Evolutionary conservation across 768 basidiomycete genomes (phyloP).

Genomic region (Pisolithus tinctorius): DNA sequence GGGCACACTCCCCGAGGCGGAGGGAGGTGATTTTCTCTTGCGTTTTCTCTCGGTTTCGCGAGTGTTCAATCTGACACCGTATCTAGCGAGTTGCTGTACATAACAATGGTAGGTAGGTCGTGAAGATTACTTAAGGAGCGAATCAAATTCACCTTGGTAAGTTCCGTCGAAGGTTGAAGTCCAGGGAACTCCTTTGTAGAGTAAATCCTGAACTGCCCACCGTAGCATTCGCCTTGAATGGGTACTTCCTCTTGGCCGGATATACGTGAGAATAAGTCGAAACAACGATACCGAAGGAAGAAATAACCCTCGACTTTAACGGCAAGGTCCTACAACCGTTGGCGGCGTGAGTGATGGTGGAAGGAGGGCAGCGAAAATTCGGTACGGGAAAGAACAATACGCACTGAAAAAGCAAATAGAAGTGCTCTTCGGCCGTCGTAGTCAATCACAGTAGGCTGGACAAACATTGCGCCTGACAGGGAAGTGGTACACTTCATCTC

Average conservation of each 20-base stretch:
- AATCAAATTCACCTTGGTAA: conserved; percentile 47
- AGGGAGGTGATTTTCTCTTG: conserved; percentile 21
- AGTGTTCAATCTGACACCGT: conserved; percentile 31
- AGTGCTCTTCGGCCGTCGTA: conserved; percentile 45
- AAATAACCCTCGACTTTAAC: conserved; percentile 62
- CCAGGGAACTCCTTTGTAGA: conserved; percentile 75
- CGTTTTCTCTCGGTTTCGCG: conserved; percentile 32
- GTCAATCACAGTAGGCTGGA: conserved; percentile 48
- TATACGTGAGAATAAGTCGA: conserved; percentile 47
- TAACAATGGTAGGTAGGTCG: conserved; percentile 1
- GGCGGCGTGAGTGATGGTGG: not conserved
- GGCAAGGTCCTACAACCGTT: conserved; percentile 49
- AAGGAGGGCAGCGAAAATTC: not conserved
- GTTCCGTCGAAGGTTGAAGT: conserved; percentile 56
- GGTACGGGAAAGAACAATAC: conserved; percentile 7
- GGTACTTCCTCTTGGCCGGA: conserved; percentile 27
- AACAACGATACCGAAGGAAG: conserved; percentile 63
- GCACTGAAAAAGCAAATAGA: conserved; percentile 61
- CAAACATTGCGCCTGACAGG: conserved; percentile 58
- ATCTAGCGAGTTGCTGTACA: conserved; percentile 27
- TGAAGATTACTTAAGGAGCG: not conserved
- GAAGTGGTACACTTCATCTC: conserved; percentile 37
- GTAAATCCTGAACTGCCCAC: conserved; percentile 62
- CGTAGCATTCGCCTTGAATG: conserved; percentile 59
- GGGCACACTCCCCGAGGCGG: not conserved